Base-by-base conservation (phyloP, 805 yeast species). In the Sugiyamaella valdiviana region DNA sequence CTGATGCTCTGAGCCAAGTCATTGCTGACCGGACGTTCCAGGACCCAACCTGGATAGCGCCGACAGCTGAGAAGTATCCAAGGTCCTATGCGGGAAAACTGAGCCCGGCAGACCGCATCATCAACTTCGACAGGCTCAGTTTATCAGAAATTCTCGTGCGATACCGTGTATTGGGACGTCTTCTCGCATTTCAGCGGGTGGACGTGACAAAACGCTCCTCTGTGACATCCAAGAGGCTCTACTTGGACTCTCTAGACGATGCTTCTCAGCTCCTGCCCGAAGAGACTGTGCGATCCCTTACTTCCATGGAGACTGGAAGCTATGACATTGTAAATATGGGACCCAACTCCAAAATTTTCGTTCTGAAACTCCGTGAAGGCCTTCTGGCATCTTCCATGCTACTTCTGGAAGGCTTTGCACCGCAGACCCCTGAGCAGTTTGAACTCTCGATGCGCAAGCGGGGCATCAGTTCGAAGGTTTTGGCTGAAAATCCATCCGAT, bases 61-160 rank as follows among this genome's bases (percentile, higher is more conserved):
- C 43, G 14, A 36, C 50, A 10, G 36, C 26, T 14, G 41, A 40
- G 7, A 26, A 26, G 10, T 64, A 66, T 45, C 54, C 66, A 40
- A 73, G 57, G 51, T 77, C 85, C 0, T 70, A 77, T 49, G 93
- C 95, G 0, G 65, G 75, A 1, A 83, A 80, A 58, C 70, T 85
- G 23, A 57, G 64, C 1, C 65, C 77, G 0, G 46, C 57, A 1
- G 73, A 71, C 62, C 60, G 66, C 5, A 68, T 70, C 36, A 68
- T 83, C 2, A 37, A 67, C 2, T 85, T 91, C 88, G 23, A 50
- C 0, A 44, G 42, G 2, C 61, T 64, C 14, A 19, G 49, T 2
- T 80, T 77, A 10, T 77, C 73, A 43, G 78, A 46, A 14, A 37
- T 49, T 6, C 36, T 52, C 32, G 23, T 42, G 9, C 41, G 40